These are phyloP conservation scores for Backusella mclennaniae DNA, from an alignment of 192 early-diverging fungal species.

Conservation along the genomic window DNA sequence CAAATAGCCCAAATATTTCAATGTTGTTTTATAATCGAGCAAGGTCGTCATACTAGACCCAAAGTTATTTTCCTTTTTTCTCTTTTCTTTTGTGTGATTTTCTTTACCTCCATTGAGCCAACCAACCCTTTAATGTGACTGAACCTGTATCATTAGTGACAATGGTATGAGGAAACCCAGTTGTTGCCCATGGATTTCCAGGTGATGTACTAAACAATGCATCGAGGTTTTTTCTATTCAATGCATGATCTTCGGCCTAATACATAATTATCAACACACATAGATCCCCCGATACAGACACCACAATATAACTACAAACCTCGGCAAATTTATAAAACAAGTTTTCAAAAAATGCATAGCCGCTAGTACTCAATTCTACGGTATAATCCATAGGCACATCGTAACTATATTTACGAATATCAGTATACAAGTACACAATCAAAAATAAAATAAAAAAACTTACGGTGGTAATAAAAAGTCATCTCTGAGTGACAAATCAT, in stretches of 20 bases:
- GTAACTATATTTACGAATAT: slow-evolving; percentile 44
- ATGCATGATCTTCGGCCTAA: slow-evolving; percentile 91
- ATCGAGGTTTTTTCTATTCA: slow-evolving; percentile 79
- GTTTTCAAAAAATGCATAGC: slow-evolving; percentile 92
- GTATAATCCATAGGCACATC: slow-evolving; percentile 88
- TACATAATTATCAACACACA: neutral
- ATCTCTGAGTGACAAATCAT: slow-evolving; percentile 87
- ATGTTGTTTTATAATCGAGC: slow-evolving; percentile 83
- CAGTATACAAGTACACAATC: neutral
- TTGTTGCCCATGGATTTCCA: slow-evolving; percentile 87
- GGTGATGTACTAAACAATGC: slow-evolving; percentile 89
- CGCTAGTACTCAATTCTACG: slow-evolving; percentile 88
- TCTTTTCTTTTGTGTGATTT: neutral
- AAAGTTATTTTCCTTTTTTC: neutral
- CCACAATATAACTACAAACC: slow-evolving; percentile 34
- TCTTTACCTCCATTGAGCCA: slow-evolving; percentile 93
- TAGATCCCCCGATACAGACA: too few relatives aligned
- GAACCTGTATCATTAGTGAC: slow-evolving; percentile 85
- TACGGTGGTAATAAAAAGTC: slow-evolving; percentile 86
- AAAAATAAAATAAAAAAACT: slow-evolving; percentile 13
- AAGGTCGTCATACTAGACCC: slow-evolving; percentile 88
- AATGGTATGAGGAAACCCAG: slow-evolving; percentile 86
- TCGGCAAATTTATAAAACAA: slow-evolving; percentile 90
- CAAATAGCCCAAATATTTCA: slow-evolving; percentile 95
- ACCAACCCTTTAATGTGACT: slow-evolving; percentile 92